A percentile compares a stretch with the other conserved stretches of the same genome.
Conservation (phyloP, 768 basidiomycete genomes). For the Lepiota venenata region DNA sequence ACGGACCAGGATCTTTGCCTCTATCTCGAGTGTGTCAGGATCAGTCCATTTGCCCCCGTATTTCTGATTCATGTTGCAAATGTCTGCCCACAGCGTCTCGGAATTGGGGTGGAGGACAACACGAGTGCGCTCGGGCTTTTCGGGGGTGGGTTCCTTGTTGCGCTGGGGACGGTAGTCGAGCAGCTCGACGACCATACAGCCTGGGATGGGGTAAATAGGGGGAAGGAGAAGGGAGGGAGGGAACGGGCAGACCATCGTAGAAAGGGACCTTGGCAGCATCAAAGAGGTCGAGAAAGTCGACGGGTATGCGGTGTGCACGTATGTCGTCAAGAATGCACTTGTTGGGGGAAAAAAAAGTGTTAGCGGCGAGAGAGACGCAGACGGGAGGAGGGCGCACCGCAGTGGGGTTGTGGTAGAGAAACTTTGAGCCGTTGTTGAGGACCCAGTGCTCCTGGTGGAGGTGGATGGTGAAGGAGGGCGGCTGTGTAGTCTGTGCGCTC, state of each 20-base stretch:
- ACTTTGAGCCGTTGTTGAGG: constrained; percentile 78
- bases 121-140: constrained; percentile 60
- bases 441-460: constrained; percentile 81
- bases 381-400: constrained; percentile 42
- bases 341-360: constrained; percentile 26
- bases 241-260: constrained; percentile 68
- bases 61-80: constrained; percentile 66
- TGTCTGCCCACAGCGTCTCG: constrained; percentile 78
- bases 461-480: constrained; percentile 77
- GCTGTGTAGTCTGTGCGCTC: constrained; percentile 47
- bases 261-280: constrained; percentile 71
- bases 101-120: constrained; percentile 75
- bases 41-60: constrained; percentile 63
- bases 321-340: constrained; percentile 84
- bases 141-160: constrained; percentile 52
- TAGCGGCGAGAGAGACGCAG: neutral
- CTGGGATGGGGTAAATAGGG: constrained; percentile 31
- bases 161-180: constrained; percentile 68
- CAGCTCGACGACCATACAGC: constrained; percentile 84
- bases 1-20: constrained; percentile 71
- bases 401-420: constrained; percentile 75
- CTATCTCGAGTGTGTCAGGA: constrained; percentile 65
- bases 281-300: constrained; percentile 81
- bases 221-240: neutral
- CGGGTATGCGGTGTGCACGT: constrained; percentile 77